Base-by-base conservation (phyloP, 2,329 filamentous ascomycete species). In the Macrophomina pseudophaseolina region DNA sequence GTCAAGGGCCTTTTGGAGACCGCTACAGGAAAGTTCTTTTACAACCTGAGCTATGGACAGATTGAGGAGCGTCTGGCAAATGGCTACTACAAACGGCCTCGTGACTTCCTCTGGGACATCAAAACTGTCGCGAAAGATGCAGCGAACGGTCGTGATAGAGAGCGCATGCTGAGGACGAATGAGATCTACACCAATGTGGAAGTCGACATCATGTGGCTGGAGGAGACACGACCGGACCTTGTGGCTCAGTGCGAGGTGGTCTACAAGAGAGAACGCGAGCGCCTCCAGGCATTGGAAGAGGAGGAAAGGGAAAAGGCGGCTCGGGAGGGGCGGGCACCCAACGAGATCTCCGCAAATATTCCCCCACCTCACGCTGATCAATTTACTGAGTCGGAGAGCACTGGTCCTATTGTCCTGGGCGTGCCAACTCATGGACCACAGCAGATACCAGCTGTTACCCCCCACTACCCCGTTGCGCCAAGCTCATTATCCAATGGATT, bases 51-150 rank as follows among this genome's bases (percentile, higher is more conserved):
- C 74, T 91, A 94, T 11, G 90, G 90, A 3, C 94, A 91, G 0
- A 97, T 99, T 64, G 95, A 99, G 80, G 93, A 97, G 76, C 90
- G 95, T n/a, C 83, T 99, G 40, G 96, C 93, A 4, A 98, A 99
- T 76, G 95, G 95, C 5, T 99, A 93, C 79, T 99, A 99, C 79
- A 92, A 93, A 72, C 88, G 94, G 11, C 92, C 94, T 0, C 90
- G 90, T 72, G 94, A 97, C 75, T 99, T 97, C 75, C 80, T 97
- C 60, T 89, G 89, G 48, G 95, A 99, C 75, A 92, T 98, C 73
- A 92, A 90, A 75, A 87, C 90, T 42, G 82, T 99, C 5, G 90
- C 90, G 28, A 94, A 92, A 76, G 95, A 99, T 79, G 90, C 94
- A 11, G 91, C 89, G 75, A 89, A 88, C 11, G 86, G 89, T 67